These are phyloP conservation scores for Coemansia sp. DNA, from an alignment of 192 early-diverging fungal genomes.

Conservation along the genomic window DNA sequence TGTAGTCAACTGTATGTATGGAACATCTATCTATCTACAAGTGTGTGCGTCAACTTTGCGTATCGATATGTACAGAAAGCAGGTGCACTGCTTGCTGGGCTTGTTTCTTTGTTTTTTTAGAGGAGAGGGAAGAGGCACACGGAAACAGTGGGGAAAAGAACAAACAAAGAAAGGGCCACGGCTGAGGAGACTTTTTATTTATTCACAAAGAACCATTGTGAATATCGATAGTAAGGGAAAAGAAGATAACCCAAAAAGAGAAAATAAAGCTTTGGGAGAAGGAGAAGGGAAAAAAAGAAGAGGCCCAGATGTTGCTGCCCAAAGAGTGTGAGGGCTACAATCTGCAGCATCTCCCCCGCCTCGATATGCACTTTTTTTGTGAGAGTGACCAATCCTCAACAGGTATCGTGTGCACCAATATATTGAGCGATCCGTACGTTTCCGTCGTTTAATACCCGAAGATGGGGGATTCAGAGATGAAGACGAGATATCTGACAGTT, in stretches of 20 bases:
- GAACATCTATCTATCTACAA: not conserved
- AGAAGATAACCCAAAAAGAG: not conserved
- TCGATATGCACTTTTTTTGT: no score
- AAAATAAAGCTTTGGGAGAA: not conserved
- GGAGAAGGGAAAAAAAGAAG: constrained; percentile 1
- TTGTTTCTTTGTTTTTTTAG: not conserved
- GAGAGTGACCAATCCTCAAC: no score
- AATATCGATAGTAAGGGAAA: no score
- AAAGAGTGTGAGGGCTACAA: no score
- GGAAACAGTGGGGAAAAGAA: not conserved
- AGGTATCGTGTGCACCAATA: no score
- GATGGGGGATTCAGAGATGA: no score
- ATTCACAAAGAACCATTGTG: not conserved
- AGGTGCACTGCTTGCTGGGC: not conserved
- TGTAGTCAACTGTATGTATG: not conserved
- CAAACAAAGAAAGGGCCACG: not conserved
- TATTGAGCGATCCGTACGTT: no score
- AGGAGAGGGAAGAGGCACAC: not conserved
- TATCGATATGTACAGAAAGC: not conserved
- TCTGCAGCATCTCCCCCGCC: no score
- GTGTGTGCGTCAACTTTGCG: not conserved
- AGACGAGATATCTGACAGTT: no score
- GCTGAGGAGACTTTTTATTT: not conserved
- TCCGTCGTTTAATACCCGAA: no score
- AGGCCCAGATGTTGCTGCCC: not conserved